Evolutionary conservation across 2,329 filamentous ascomycete species (phyloP), one percentile per base, ranked within the genome.

Genomic region (Talaromyces sp.): DNA sequence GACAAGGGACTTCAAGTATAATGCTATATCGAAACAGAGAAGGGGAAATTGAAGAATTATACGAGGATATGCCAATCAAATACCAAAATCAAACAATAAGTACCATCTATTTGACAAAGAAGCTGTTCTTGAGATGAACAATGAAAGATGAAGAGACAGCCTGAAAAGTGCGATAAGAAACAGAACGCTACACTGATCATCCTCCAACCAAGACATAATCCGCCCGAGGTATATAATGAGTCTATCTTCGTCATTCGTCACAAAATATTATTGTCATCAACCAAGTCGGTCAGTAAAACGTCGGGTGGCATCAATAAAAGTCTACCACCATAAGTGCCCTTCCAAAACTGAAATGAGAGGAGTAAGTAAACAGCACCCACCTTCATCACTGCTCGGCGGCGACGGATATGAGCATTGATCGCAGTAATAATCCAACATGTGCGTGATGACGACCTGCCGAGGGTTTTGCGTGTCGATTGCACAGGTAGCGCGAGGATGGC

Each of bases 361-460:
- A 21, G 5, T 3, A 7, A 28, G 28, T 11, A 6, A 23, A 54
- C 1, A 23, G 31, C 8, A 33, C 25, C 37, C 28, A 61, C 59
- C 48, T 44, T 55, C 37, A 8, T 61, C 59, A 37, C 59, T 61
- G 44, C 59, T 61, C 7, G 59, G 59, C 14, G 59, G 59, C 5
- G 59, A 61, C 2, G 59, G 59, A 37, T 61, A 61, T 8, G 59
- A 55, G 25, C 59, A 61, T 18, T 52, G 35, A 35, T 61, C 48
- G 21, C 59, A 61, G n/a, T 54, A 55, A 21, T 61, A 61, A 16
- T 55, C 48, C 25, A 61, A 54, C 59, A 61, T 35, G 12, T 61
- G 35, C n/a, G 59, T 61, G 9, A 61, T 21, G 37, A 61, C n/a
- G 8, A 61, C 9, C 25, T 61, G 59, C 16, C 48, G 59, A 40